Conservation (phyloP, 345 rosid species). For the Acer yangbiense region DNA sequence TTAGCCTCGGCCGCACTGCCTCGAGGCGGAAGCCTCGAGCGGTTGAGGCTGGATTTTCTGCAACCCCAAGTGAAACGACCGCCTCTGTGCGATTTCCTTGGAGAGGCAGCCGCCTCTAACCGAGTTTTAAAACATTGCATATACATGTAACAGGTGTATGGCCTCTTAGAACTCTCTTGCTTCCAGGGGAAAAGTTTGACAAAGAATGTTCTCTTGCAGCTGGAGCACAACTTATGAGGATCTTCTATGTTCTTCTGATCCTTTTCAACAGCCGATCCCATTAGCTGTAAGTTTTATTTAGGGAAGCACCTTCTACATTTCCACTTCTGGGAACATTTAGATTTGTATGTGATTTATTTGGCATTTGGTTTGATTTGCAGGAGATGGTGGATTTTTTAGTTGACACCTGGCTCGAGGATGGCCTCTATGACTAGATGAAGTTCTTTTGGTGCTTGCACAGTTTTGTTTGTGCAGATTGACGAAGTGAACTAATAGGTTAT, state of each 20-base stretch:
- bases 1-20: no score
- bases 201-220: constrained; percentile 29
- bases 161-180: not conserved
- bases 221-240: constrained; percentile 43
- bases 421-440: constrained; percentile 26
- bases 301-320: constrained; percentile 1
- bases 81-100: no score
- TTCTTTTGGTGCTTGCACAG: constrained; percentile 13
- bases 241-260: constrained; percentile 38
- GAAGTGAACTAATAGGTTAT: constrained; percentile 15
- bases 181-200: not conserved
- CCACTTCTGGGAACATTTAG: not conserved
- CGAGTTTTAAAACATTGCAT: no score
- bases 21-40: no score
- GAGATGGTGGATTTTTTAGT: constrained; percentile 48
- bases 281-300: constrained; percentile 37
- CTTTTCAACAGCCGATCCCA: constrained; percentile 43
- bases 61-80: no score
- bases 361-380: constrained; percentile 32
- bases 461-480: constrained; percentile 14
- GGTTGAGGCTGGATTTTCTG: no score
- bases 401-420: constrained; percentile 39
- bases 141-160: not conserved
- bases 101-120: no score
- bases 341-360: not conserved